Base-by-base conservation (phyloP, 805 yeast species). In the Starmerella kuoi region DNA sequence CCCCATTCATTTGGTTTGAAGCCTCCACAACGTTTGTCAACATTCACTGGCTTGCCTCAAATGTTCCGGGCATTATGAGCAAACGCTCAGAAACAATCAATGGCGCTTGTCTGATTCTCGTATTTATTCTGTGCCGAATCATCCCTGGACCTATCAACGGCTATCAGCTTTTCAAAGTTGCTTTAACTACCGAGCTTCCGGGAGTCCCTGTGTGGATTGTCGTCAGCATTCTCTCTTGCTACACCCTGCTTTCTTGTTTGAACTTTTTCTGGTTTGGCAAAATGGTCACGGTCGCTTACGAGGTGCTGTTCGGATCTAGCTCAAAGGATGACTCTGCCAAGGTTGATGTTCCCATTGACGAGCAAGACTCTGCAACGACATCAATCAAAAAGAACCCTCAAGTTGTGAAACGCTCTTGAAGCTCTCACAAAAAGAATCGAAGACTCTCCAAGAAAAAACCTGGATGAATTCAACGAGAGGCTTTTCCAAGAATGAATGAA, bases 1-100 rank as follows among this genome's bases (percentile, higher is more conserved):
- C 94, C 1, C 74, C 78, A 17, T 91, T 87, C 58, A 67, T 91
- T 54, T 59, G 81, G 37, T 91, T 81, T 60, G 98, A 91, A 63
- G 70, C 82, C 32, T 79, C 94, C 35, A 83, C 96, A 1, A 96
- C 97, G 8, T 91, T 91, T 63, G 95, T 91, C 48, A 93, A 91
- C 61, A 59, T 83, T 56, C 84, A 91, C 61, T 91, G 96, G 95
- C 85, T 79, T 59, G 77, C 86, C 24, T 70, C 80, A 21, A 78
- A 82, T 52, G 66, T 86, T 15, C 91, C 95, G 1, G 81, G 79
- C 2, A 61, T 74, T 2, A 68, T 84, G 37, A 76, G 80, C 32
- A 67, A 66, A 22, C 66, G 56, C 51, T 41, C 73, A 5, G 71
- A 76, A 40, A 57, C 73, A 11, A 53, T 78, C 52, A 91, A 91